Base-by-base conservation (phyloP, 305 asterid genomes). In the Fraxinus baroniana region DNA sequence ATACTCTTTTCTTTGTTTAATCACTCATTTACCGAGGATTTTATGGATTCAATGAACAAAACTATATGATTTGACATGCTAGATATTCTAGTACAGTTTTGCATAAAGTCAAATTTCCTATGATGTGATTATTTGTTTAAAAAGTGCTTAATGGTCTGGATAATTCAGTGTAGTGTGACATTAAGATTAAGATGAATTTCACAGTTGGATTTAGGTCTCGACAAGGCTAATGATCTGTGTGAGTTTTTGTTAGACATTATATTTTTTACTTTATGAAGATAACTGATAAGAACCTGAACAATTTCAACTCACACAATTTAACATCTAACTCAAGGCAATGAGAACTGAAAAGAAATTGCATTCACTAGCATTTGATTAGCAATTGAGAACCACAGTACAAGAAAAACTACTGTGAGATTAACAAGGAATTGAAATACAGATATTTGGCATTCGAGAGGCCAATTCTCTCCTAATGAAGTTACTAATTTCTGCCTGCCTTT, bases 1-100 rank as follows among this genome's bases (percentile, higher is more conserved):
- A 82, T 79, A 44, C 85, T 68, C 22, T 90, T 83, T 83, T 76
- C 74, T 72, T 81, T 70, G 22, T 39, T 35, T 80, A 24, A 57
- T 39, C 82, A 75, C 41, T 74, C 46, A 7, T 62, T 72, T 77
- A 13, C 82, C 24, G 60, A 22, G 78, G 73, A 26, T 68, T 57
- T 22, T 74, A 6, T 62, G 32, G 26, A 62, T 75, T 55, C 30
- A 7, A 41, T 76, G 80, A 62, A 13, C 4, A 44, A 60, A 78
- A 70, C 66, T 62, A 20, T 75, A 74, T 74, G 82, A 70, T 74
- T 75, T 57, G 81, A 13, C 60, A 62, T 20, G 66, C 33, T 80
- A 80, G 64, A 12, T 6, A n/a, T 39, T 35, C 74, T 77, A 32
- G 55, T 55, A 62, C 74, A 33, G 75, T 66, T 78, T 52, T 60